Evolutionary conservation across 2,329 filamentous ascomycete species (phyloP).

Genomic region (Zymoseptoria crescenta): DNA sequence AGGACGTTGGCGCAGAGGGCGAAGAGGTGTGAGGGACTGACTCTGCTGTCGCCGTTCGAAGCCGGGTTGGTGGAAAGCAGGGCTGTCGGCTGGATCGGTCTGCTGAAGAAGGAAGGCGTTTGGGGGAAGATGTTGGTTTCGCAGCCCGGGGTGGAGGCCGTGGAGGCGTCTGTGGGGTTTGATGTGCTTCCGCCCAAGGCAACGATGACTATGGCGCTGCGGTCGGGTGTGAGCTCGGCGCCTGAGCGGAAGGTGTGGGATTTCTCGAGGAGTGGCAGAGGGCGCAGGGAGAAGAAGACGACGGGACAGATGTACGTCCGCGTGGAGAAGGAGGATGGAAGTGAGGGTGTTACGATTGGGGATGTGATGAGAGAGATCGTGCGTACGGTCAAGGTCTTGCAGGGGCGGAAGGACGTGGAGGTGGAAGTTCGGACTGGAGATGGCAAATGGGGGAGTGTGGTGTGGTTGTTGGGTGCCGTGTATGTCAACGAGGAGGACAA

Average conservation of each 20-base stretch:
- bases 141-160: not conserved
- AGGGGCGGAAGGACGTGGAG: not conserved
- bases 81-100: not conserved
- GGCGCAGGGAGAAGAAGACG: not conserved
- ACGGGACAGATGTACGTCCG: not conserved
- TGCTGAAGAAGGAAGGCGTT: not conserved
- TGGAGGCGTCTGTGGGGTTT: not conserved
- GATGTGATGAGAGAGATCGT: not conserved
- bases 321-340: not conserved
- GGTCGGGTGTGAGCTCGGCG: not conserved
- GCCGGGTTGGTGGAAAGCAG: not conserved
- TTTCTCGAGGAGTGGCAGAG: not conserved
- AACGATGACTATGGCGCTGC: not conserved
- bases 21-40: not conserved
- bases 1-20: not conserved
- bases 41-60: not conserved
- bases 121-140: not conserved
- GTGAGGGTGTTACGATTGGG: not conserved
- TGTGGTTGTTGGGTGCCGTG: conserved; percentile 11
- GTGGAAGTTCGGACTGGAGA: not conserved
- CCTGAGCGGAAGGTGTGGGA: not conserved
- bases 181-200: not conserved
- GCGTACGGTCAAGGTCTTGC: not conserved
- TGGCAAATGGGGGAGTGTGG: not conserved
- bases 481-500: conserved; percentile 10